These are phyloP conservation scores for Pyrenochaeta sp. DNA, from an alignment of 2,329 filamentous ascomycete genomes.

Conservation along the genomic window DNA sequence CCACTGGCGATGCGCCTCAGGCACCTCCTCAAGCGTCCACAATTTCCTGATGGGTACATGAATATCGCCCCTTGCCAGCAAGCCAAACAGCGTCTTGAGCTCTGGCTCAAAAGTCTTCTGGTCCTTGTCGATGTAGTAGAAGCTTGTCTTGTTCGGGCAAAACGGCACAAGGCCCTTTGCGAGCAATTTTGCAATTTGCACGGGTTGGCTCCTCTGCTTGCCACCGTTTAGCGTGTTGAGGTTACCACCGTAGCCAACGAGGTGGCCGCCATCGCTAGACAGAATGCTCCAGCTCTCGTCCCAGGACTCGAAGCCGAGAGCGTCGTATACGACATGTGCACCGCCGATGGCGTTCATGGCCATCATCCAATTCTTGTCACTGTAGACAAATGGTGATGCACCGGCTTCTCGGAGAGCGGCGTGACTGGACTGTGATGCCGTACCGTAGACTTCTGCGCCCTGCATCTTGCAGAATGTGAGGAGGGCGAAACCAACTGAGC, in stretches of 20 bases:
- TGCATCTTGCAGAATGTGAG: slow-evolving; percentile 54
- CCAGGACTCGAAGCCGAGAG: slow-evolving; percentile 61
- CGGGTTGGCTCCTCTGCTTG: slow-evolving; percentile 22
- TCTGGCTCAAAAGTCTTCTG: slow-evolving; percentile 37
- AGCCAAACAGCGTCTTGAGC: slow-evolving; percentile 25
- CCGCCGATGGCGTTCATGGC: slow-evolving; percentile 58
- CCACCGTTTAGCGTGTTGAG: slow-evolving; percentile 29
- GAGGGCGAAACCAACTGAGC: slow-evolving; percentile 58
- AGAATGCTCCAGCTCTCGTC: slow-evolving; percentile 61
- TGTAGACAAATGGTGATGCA: slow-evolving; percentile 57
- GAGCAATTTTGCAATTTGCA: slow-evolving; percentile 32
- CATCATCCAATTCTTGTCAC: slow-evolving; percentile 59
- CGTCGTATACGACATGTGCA: slow-evolving; percentile 55
- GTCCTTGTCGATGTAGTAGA: slow-evolving; percentile 37
- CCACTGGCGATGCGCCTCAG: slow-evolving; percentile 38
- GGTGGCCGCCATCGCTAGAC: slow-evolving; percentile 44
- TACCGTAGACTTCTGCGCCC: slow-evolving; percentile 61
- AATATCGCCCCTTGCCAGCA: slow-evolving; percentile 31
- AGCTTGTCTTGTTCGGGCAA: slow-evolving; percentile 33
- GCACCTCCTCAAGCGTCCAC: slow-evolving; percentile 36
- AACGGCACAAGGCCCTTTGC: slow-evolving; percentile 33
- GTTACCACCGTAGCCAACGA: slow-evolving; percentile 41
- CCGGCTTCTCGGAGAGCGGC: slow-evolving; percentile 50
- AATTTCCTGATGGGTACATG: slow-evolving; percentile 36
- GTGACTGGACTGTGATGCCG: slow-evolving; percentile 59